Base-by-base conservation (phyloP, 23 red algal species). In the Gracilaria gracilis region DNA sequence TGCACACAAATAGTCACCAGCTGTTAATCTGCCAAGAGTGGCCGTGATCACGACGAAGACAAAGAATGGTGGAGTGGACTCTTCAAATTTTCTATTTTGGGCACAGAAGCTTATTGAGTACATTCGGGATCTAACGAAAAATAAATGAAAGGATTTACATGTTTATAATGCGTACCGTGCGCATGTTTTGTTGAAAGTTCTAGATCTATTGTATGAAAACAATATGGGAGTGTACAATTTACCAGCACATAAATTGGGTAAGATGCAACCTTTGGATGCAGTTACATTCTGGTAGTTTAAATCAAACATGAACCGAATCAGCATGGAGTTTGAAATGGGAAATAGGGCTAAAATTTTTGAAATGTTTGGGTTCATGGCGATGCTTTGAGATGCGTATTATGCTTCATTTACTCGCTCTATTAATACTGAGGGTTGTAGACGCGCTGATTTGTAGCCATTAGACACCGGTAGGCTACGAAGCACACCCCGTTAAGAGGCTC, bases 181-280 rank as follows among this genome's bases (percentile, higher is more conserved):
- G 32, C 89, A 93, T 40, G 40, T 93, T 0, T 75, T 61, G 15
- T 25, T 93, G 13, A 12, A 31, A 19, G 48, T 75, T 1, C 2
- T 85, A 17, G 66, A 78, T 16, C 0, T 93, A 34, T 83, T 93
- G 0, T 21, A n/a, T 38, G 28, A 62, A 14, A 74, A 84, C 44
- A 27, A 49, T 31, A 54, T 93, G 15, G 50, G 59, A 20, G 89
- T 93, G 0, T 84, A 85, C 39, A 46, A 7, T 7, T 50, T 93
- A 12, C 89, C 89, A 17, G 61, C 89, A 0, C 80, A 93, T 67
- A 93, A 42, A 1, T 85, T 80, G 1, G 79, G 66, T 14, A 77
- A 84, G 46, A 93, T 78, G 0, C 89, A 85, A 37, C 89, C 89
- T 25, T 33, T 84, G 13, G 80, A 85, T 65, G 67, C 36, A 5